Base-by-base conservation (phyloP, 2,329 filamentous ascomycete species). In the Arachnomyces sp. region DNA sequence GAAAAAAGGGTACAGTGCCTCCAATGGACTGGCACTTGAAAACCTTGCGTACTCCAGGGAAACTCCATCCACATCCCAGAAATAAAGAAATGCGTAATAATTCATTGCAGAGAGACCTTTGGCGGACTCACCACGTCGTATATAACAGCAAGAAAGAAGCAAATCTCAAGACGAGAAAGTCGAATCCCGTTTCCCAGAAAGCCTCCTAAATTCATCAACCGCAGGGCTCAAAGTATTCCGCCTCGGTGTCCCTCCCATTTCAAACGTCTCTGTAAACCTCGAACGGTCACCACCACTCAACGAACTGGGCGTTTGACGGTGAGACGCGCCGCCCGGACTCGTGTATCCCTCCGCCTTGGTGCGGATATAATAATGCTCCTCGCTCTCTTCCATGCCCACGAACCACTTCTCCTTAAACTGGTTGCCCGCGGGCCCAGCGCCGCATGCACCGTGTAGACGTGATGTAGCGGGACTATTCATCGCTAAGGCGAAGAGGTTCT, bases 401-500 rank as follows among this genome's bases (percentile, higher is more conserved):
- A 59, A 59, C 62, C 67, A 72, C 30, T 61, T 58, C 31, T 66
- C 64, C 16, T 57, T 58, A 31, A 74, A 67, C 43, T 77, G 68
- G 11, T 63, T 57, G 0, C 71, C 70, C 12, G 64, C 60, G 0
- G 76, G 76, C 0, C 76, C 77, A 9, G 64, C 69, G 1, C 74
- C 77, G 51, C 76, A 79, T 5, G 66, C 70, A 0, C 77, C 77
- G 0, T 66, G 63, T n/a, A 81, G 49, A 3, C 65, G 58, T 2
- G 66, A 54, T 4, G 65, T 71, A 0, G 72, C 70, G 0, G 76
- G 76, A 17, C 68, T 74, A 53, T 87, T 87, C 38, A 89, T 68
- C 2, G 82, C 81, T 0, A 88, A 61, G 0, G 78, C 69, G 51
- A 89, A 88, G 2, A 88, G 64, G 54, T 88, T 88, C 39, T 81